Evolutionary conservation across 116 monocot species (phyloP).

Genomic region (Papilionanthe hybrid): DNA sequence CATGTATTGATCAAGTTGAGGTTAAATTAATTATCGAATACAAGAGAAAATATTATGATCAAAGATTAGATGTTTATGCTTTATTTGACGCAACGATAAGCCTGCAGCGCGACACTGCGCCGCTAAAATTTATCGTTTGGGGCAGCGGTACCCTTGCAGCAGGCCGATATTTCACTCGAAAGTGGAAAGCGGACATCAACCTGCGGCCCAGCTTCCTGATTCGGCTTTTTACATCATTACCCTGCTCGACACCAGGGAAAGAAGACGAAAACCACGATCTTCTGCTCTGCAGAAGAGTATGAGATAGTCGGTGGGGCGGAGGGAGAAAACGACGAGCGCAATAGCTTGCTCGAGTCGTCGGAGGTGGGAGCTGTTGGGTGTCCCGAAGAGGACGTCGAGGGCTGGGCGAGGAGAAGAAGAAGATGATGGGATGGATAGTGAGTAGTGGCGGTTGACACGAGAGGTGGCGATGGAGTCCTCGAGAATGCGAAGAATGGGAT

Average conservation of each 20-base stretch:
- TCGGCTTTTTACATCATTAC: conserved; percentile 4
- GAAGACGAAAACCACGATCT: conserved; percentile 73
- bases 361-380: conserved; percentile 78
- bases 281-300: conserved; percentile 78
- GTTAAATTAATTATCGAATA: too few species aligned
- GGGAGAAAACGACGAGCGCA: conserved; percentile 69
- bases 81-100: too few species aligned
- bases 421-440: conserved; percentile 16
- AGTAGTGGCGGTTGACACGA: conserved; percentile 60
- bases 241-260: conserved; percentile 67
- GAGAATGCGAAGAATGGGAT: conserved; percentile 82
- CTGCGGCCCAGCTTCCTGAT: too few species aligned
- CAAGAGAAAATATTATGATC: too few species aligned
- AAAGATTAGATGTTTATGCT: too few species aligned
- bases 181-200: too few species aligned
- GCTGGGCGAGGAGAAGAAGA: conserved; percentile 44
- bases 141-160: too few species aligned
- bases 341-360: conserved; percentile 80
- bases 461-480: conserved; percentile 81
- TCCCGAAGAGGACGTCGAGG: conserved; percentile 59
- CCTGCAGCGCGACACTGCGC: too few species aligned
- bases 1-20: too few species aligned
- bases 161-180: too few species aligned
- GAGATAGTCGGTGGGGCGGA: conserved; percentile 57
- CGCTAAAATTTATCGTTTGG: too few species aligned